Evolutionary conservation across 176 grass and related monocot species (phyloP).

Genomic region (Calamus simplicifolius): DNA sequence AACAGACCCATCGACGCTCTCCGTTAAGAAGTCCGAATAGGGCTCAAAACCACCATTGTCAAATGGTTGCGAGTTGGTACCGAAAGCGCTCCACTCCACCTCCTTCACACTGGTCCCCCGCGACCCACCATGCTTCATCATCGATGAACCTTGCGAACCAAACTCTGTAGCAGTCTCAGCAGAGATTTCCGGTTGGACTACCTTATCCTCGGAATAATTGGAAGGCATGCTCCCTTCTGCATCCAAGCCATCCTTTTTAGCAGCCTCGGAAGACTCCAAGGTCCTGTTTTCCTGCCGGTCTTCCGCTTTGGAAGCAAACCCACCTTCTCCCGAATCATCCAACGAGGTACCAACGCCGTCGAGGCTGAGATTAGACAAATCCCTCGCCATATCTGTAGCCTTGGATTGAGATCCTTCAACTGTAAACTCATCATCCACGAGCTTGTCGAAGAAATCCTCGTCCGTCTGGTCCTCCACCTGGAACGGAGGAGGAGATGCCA

Average conservation of each 20-base stretch:
- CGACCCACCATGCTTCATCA: constrained; percentile 14
- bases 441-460: constrained; percentile 93
- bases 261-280: neutral
- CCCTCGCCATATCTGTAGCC: constrained; percentile 15
- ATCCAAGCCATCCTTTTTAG: constrained; percentile 1
- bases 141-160: constrained; percentile 22
- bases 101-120: constrained; percentile 65
- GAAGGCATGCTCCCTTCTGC: neutral
- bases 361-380: constrained; percentile 35
- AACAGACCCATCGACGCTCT: neutral
- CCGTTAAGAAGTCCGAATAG: constrained; percentile 35
- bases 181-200: neutral
- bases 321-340: constrained; percentile 11
- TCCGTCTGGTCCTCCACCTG: constrained; percentile 63
- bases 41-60: constrained; percentile 28
- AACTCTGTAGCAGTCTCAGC: neutral
- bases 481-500: constrained; percentile 30
- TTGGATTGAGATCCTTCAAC: constrained; percentile 10
- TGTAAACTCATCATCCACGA: constrained; percentile 54
- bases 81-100: constrained; percentile 76
- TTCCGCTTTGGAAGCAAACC: constrained; percentile 1
- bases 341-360: constrained; percentile 14
- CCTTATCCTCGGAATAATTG: neutral
- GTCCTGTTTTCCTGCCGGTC: neutral
- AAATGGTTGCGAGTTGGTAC: constrained; percentile 5